Evolutionary conservation across 1,139 yeast genomes (phyloP).

Genomic region (Geotrichum candidum): DNA sequence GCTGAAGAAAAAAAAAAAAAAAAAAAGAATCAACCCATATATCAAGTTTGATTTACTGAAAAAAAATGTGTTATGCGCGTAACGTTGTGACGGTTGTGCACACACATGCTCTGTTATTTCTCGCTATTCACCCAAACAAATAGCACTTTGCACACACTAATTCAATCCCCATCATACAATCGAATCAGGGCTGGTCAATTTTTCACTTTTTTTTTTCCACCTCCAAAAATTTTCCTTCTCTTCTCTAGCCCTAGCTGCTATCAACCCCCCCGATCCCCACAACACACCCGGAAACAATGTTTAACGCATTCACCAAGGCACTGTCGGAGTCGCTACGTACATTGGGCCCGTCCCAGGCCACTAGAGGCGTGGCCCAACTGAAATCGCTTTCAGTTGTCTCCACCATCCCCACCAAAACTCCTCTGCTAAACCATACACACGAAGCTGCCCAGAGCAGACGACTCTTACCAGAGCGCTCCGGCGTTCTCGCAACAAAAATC

Average conservation of each 20-base stretch:
- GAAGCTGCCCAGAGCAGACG: constrained; percentile 46
- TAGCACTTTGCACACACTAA: neutral
- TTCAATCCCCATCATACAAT: neutral
- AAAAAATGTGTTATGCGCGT: neutral
- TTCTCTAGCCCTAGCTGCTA: neutral
- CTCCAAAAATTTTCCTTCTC: constrained; percentile 6
- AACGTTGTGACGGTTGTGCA: constrained; percentile 6
- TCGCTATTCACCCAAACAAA: neutral
- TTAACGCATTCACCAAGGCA: constrained; percentile 5
- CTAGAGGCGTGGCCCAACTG: constrained; percentile 30
- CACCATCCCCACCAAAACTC: constrained; percentile 30
- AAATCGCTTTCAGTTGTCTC: constrained; percentile 32
- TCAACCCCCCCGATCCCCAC: neutral
- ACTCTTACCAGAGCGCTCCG: constrained; percentile 69
- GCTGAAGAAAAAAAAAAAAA: neutral
- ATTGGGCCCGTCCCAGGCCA: constrained; percentile 12
- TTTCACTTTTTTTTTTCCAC: constrained; percentile 4
- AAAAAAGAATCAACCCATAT: neutral
- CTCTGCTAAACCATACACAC: constrained; percentile 34
- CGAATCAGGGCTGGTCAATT: neutral
- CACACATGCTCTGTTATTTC: neutral
- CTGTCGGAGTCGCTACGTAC: constrained; percentile 10
- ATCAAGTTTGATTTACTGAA: neutral
- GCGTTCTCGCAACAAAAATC: constrained; percentile 71
- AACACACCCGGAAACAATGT: neutral